Percentiles rank a stretch among this genome's conserved stretches.
phyloP scores from a whole-genome alignment of 306 rosid genomes.

The Lablab purpureus region DNA sequence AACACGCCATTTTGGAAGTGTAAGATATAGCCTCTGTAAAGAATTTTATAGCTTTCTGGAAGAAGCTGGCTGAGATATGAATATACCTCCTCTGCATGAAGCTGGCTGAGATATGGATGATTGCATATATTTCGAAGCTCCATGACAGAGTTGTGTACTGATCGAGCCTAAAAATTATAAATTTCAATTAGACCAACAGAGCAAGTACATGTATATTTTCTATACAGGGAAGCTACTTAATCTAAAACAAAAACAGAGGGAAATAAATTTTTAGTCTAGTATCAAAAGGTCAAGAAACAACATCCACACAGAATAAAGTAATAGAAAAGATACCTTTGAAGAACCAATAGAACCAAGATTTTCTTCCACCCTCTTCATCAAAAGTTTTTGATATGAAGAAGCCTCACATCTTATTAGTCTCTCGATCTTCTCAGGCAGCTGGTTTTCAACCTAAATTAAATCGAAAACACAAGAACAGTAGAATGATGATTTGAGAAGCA shows the following conservation, averaged over 20 bases:
- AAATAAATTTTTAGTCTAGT: neutral
- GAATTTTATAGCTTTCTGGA: neutral
- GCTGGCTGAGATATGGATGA: conserved; percentile 99
- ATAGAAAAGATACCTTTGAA: conserved; percentile 65
- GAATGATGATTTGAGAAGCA: conserved; percentile 30
- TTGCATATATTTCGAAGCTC: conserved; percentile 99
- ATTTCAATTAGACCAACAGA: conserved; percentile 48
- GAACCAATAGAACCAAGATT: conserved; percentile 93
- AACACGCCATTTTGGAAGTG: conserved; percentile 22
- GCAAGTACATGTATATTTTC: neutral
- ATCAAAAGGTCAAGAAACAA: conserved; percentile 28
- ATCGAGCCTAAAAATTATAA: conserved; percentile 67
- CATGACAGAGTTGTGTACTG: conserved; percentile 99
- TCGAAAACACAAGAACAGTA: conserved; percentile 43
- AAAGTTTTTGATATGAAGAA: conserved; percentile 97
- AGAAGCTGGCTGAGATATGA: too few relatives aligned
- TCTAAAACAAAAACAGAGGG: conserved; percentile 3
- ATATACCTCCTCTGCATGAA: conserved; percentile 94
- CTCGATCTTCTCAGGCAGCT: conserved; percentile 97
- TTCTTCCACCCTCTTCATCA: conserved; percentile 98
- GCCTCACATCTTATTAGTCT: conserved; percentile 98
- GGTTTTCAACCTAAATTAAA: conserved; percentile 81
- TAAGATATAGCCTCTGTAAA: neutral
- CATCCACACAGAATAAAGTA: conserved; percentile 29
- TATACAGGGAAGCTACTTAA: conserved; percentile 20